Evolutionary conservation across 768 basidiomycete genomes (phyloP).

Genomic region (Boletus huronensis): DNA sequence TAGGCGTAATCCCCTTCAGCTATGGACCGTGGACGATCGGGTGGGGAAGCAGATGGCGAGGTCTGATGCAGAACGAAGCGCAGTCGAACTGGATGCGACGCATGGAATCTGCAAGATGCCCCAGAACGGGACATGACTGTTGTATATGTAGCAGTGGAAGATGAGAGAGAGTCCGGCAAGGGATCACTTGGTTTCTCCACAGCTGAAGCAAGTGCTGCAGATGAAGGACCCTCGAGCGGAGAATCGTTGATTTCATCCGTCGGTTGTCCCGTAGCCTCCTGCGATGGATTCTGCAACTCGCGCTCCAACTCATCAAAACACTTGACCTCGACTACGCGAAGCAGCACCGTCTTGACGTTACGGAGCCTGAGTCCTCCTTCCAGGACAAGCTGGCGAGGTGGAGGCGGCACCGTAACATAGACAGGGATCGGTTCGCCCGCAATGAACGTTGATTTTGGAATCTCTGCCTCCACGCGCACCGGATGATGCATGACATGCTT

Average conservation of each 20-base stretch:
- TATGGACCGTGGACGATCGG: slow-evolving; percentile 43
- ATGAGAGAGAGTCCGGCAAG: slow-evolving; percentile 38
- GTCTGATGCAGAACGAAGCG: slow-evolving; percentile 78
- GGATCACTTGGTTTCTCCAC: slow-evolving; percentile 34
- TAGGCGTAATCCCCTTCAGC: slow-evolving; percentile 43
- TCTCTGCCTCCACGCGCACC: slow-evolving; percentile 61
- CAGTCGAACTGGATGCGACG: slow-evolving; percentile 64
- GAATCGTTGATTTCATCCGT: slow-evolving; percentile 13
- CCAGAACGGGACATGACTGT: slow-evolving; percentile 79
- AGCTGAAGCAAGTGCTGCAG: slow-evolving; percentile 19
- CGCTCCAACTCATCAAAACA: slow-evolving; percentile 36
- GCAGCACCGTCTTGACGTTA: slow-evolving; percentile 77
- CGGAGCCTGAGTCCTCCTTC: slow-evolving; percentile 71
- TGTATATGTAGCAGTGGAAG: slow-evolving; percentile 43
- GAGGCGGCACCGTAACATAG: slow-evolving; percentile 79
- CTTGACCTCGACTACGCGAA: slow-evolving; percentile 60
- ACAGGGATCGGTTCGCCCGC: slow-evolving; percentile 74
- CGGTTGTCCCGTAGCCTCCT: slow-evolving; percentile 15
- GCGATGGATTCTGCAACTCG: slow-evolving; percentile 31
- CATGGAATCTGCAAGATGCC: slow-evolving; percentile 88
- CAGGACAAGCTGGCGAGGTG: slow-evolving; percentile 60
- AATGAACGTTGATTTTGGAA: slow-evolving; percentile 69
- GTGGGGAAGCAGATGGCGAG: slow-evolving; percentile 46
- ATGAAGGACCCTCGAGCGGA: slow-evolving; percentile 32
- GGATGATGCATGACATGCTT: slow-evolving; percentile 57